These are phyloP conservation scores for Lepiota brunneoincarnata DNA, from an alignment of 768 basidiomycete species.

Conservation along the genomic window DNA sequence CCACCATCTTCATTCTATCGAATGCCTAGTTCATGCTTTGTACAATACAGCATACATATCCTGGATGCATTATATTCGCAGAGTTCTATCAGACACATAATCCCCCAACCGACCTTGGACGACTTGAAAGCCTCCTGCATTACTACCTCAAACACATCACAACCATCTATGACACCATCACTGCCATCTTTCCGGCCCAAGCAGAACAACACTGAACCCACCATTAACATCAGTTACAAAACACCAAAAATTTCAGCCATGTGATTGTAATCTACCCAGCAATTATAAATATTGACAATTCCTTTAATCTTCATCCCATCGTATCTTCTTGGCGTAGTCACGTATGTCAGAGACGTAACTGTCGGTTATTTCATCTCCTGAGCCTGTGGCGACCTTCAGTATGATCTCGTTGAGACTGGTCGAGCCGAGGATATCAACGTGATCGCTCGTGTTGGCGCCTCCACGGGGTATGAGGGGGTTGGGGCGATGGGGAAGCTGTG, in stretches of 20 bases:
- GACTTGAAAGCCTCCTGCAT: slow-evolving; percentile 19
- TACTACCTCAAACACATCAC: slow-evolving; percentile 23
- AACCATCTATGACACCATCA: slow-evolving; percentile 15
- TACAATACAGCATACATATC: slow-evolving; percentile 1
- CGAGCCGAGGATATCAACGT: slow-evolving; percentile 83
- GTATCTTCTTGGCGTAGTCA: slow-evolving; percentile 68
- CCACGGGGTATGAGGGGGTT: slow-evolving; percentile 74
- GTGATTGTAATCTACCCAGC: not conserved
- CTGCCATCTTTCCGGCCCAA: slow-evolving; percentile 1
- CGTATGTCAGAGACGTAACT: slow-evolving; percentile 73
- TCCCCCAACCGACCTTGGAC: slow-evolving; percentile 11
- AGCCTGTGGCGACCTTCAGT: slow-evolving; percentile 84
- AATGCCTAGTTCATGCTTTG: not conserved
- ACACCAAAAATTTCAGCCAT: not conserved
- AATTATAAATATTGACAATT: not conserved
- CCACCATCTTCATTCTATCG: not conserved
- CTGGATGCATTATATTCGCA: slow-evolving; percentile 12
- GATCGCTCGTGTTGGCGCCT: slow-evolving; percentile 89
- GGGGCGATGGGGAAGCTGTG: slow-evolving; percentile 78
- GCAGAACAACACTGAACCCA: not conserved
- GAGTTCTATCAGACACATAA: slow-evolving; percentile 18
- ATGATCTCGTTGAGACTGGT: slow-evolving; percentile 87
- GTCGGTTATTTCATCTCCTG: slow-evolving; percentile 68
- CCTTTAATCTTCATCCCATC: slow-evolving; percentile 57
- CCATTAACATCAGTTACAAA: not conserved